Evolutionary conservation across 1,284 basidiomycete genomes (phyloP).

Genomic region (Sutorius eximius): DNA sequence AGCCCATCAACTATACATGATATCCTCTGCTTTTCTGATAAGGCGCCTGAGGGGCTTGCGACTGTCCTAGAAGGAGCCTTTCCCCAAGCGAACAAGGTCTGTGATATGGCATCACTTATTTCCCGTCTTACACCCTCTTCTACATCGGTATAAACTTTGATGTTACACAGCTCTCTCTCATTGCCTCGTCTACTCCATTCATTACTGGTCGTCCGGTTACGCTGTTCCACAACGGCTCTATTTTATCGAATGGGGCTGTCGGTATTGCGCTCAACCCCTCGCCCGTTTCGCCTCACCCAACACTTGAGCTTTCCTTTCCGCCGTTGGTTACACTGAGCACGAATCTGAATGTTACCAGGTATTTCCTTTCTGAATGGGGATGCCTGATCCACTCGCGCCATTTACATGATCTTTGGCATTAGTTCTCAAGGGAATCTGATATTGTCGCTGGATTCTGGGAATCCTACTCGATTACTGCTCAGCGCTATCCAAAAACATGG

Average conservation of each 20-base stretch:
- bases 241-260: slow-evolving; percentile 70
- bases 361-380: neutral
- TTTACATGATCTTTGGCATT: neutral
- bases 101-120: slow-evolving; percentile 16
- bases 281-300: slow-evolving; percentile 21
- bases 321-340: slow-evolving; percentile 55
- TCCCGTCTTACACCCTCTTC: neutral
- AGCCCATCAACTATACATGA: slow-evolving; percentile 16
- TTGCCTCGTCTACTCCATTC: slow-evolving; percentile 83
- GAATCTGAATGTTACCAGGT: slow-evolving; percentile 58
- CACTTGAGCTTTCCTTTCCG: slow-evolving; percentile 46
- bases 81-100: slow-evolving; percentile 53
- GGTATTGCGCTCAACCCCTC: slow-evolving; percentile 58
- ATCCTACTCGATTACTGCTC: slow-evolving; percentile 73
- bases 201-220: slow-evolving; percentile 81
- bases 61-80: slow-evolving; percentile 48
- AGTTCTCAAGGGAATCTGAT: slow-evolving; percentile 83
- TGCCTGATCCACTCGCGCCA: neutral
- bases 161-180: slow-evolving; percentile 58
- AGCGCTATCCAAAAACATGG: slow-evolving; percentile 49
- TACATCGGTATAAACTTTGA: slow-evolving; percentile 2
- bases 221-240: slow-evolving; percentile 59
- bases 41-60: slow-evolving; percentile 59
- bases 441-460: slow-evolving; percentile 57
- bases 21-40: slow-evolving; percentile 65